These are phyloP conservation scores for Euphorbia pulcherrima DNA, from an alignment of 345 rosid species.

Conservation along the genomic window DNA sequence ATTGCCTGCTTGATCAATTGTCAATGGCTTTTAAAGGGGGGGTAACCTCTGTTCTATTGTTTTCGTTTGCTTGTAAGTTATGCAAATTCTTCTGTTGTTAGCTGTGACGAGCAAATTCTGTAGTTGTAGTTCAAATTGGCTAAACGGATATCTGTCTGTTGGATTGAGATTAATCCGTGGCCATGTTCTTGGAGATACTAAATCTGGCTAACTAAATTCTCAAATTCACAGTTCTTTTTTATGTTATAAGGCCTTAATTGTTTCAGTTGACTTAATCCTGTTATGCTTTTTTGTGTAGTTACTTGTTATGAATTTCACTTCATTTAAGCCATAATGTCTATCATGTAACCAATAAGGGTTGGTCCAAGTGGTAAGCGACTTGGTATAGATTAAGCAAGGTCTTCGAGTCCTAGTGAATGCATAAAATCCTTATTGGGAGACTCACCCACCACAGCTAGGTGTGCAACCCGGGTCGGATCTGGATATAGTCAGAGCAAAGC, in stretches of 20 bases:
- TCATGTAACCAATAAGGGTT: too few species aligned
- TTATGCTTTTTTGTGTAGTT: background rate
- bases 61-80: background rate
- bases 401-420: too few species aligned
- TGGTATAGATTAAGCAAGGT: too few species aligned
- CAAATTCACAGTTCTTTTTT: background rate
- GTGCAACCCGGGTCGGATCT: too few species aligned
- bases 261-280: too few species aligned
- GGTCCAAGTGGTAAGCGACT: too few species aligned
- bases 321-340: background rate
- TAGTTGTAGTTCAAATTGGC: background rate
- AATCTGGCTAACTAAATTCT: background rate
- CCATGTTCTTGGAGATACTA: background rate
- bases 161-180: background rate
- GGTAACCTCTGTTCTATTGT: background rate
- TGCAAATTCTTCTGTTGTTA: background rate
- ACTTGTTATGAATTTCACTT: constrained; percentile 2
- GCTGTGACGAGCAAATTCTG: background rate
- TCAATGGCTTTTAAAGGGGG: background rate
- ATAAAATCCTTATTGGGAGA: too few species aligned
- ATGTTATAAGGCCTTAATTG: background rate
- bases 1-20: background rate
- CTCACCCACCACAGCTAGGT: too few species aligned
- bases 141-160: too few species aligned
- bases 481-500: too few species aligned